These are phyloP conservation scores for Silene noctiflora DNA, from an alignment of 179 eudicot genomes.

Conservation along the genomic window DNA sequence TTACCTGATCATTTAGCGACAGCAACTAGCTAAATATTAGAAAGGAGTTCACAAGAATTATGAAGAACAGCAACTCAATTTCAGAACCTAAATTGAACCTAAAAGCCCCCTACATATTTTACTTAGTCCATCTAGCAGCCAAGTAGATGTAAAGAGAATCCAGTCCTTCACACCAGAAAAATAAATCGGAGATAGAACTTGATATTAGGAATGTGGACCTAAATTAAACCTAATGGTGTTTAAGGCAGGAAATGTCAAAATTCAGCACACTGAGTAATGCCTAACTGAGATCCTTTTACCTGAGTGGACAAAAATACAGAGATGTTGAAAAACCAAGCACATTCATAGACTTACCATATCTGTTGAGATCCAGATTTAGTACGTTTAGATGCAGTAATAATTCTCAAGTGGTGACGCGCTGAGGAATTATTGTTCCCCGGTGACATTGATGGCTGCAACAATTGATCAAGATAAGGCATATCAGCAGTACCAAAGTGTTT, in stretches of 20 bases:
- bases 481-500: conserved; percentile 72
- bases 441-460: conserved; percentile 87
- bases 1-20: not conserved
- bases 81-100: not conserved
- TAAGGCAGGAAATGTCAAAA: not conserved
- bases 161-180: not conserved
- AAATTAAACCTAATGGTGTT: conserved; percentile 5
- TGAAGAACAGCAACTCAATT: not conserved
- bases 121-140: conserved; percentile 1
- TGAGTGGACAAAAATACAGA: conserved; percentile 2
- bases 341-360: conserved; percentile 60
- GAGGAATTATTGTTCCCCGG: conserved; percentile 71
- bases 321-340: not conserved
- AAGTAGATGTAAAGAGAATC: not conserved
- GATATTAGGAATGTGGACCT: not conserved
- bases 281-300: not conserved
- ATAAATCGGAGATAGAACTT: not conserved
- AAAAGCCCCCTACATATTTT: not conserved
- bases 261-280: not conserved
- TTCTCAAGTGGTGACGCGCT: conserved; percentile 87
- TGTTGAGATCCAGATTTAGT: conserved; percentile 67
- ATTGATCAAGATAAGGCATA: conserved; percentile 93
- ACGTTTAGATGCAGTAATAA: conserved; percentile 88
- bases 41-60: not conserved
- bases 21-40: not conserved